Percentiles rank a stretch among this genome's conserved stretches.
Evolutionary conservation across 163 green algal genomes (phyloP).

Genomic region (Chloromonas sp.): DNA sequence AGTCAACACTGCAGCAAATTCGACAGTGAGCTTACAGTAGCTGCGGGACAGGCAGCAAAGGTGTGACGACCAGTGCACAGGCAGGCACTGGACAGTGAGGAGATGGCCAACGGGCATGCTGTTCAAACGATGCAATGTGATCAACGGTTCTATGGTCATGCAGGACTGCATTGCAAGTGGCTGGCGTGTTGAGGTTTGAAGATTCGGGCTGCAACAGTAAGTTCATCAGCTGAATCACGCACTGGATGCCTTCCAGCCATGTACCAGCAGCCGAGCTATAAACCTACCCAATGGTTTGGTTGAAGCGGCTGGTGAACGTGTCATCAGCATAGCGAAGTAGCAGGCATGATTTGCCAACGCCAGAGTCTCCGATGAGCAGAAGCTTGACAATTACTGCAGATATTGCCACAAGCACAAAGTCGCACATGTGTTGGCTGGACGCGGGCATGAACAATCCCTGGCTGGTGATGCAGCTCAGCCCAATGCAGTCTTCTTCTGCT

Average conservation of each 20-base stretch:
- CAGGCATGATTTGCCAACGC: slow-evolving; percentile 94
- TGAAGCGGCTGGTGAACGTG: slow-evolving; percentile 79
- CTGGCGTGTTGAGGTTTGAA: not conserved
- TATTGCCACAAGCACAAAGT: too few species aligned
- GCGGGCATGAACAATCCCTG: too few species aligned
- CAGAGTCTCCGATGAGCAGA: slow-evolving; percentile 92
- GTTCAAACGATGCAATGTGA: not conserved
- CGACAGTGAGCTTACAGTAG: too few species aligned
- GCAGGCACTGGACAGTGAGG: not conserved
- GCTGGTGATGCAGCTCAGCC: too few species aligned
- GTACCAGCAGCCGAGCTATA: not conserved
- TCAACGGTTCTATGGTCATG: not conserved
- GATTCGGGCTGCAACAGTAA: not conserved
- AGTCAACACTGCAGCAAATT: not conserved
- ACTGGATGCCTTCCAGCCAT: not conserved
- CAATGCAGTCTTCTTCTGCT: too few species aligned
- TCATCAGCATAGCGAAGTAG: slow-evolving; percentile 47
- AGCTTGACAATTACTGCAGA: slow-evolving; percentile 39
- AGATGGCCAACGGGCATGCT: not conserved
- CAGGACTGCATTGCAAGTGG: not conserved
- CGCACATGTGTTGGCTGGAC: too few species aligned
- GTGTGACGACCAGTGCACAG: not conserved
- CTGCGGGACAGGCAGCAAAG: too few species aligned
- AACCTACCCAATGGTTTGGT: slow-evolving; percentile 79
- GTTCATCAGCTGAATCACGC: not conserved